Evolutionary conservation across 2,329 filamentous ascomycete genomes (phyloP).

Genomic region (Lanzia echinophila): DNA sequence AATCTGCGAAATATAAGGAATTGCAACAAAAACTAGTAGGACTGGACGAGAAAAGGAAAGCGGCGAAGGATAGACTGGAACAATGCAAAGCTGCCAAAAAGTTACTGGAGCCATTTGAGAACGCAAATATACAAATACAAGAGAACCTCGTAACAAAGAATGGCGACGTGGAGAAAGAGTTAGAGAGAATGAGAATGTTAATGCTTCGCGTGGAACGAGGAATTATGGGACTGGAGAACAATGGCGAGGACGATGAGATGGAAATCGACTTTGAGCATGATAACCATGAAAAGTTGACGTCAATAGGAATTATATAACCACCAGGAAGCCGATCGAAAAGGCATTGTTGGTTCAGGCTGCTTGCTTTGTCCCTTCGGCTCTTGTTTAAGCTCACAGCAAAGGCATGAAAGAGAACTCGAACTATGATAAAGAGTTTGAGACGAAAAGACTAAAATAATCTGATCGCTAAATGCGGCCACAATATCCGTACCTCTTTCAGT

Average conservation of each 20-base stretch:
- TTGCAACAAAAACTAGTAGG: conserved; percentile 42
- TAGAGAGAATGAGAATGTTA: conserved; percentile 60
- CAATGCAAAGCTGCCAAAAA: conserved; percentile 43
- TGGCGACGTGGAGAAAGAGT: conserved; percentile 57
- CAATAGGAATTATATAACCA: conserved; percentile 7
- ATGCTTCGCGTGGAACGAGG: conserved; percentile 52
- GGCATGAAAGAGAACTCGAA: too few species aligned
- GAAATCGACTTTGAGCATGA: conserved; percentile 22
- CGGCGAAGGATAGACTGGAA: conserved; percentile 37
- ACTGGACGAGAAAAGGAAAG: conserved; percentile 42
- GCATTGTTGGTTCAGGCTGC: too few species aligned
- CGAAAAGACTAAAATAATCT: too few species aligned
- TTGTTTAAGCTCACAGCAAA: too few species aligned
- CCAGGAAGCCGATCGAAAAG: too few species aligned
- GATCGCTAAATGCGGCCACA: too few species aligned
- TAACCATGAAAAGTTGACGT: conserved; percentile 16
- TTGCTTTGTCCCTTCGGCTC: too few species aligned
- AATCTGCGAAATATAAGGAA: conserved; percentile 44
- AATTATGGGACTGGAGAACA: conserved; percentile 32
- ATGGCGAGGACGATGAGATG: conserved; percentile 13
- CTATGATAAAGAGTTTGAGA: too few species aligned
- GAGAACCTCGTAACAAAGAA: conserved; percentile 60
- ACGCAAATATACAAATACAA: conserved; percentile 44
- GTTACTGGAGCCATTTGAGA: conserved; percentile 46
- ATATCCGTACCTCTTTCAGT: too few species aligned